Percentiles rank a stretch among this genome's conserved stretches.
Evolutionary conservation across 495 filamentous ascomycete genomes (phyloP).

Genomic region (Xanthoparmelia taractica): DNA sequence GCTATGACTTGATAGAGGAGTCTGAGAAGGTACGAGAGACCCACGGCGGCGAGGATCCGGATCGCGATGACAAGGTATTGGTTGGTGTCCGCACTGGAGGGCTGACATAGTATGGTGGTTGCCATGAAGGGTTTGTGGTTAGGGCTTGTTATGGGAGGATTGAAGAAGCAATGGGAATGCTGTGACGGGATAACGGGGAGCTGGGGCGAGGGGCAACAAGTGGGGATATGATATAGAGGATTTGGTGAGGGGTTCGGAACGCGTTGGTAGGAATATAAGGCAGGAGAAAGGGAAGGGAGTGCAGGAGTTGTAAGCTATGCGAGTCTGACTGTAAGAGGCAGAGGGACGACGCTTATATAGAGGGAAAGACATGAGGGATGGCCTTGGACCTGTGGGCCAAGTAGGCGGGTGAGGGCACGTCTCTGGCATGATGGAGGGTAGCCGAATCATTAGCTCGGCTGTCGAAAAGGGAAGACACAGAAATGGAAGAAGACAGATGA

Average conservation of each 20-base stretch:
- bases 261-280: no score
- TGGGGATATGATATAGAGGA: not conserved
- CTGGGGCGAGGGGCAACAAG: not conserved
- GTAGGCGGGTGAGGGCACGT: not conserved
- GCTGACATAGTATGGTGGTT: not conserved
- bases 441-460: not conserved
- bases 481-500: no score
- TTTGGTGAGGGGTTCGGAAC: not conserved
- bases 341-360: not conserved
- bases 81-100: not conserved
- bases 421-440: no score
- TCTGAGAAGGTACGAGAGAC: not conserved
- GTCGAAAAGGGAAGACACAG: not conserved
- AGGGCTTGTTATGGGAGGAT: not conserved
- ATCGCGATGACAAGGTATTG: not conserved
- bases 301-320: not conserved
- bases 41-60: not conserved
- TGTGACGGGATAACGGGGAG: not conserved
- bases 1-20: not conserved
- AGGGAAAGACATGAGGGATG: not conserved
- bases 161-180: not conserved
- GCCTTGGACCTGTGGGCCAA: not conserved
- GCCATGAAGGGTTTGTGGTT: not conserved
- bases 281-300: not conserved
- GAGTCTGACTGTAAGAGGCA: not conserved